These are phyloP conservation scores for Xerocomus minutiporus DNA, from an alignment of 1,284 basidiomycete species.

Conservation along the genomic window DNA sequence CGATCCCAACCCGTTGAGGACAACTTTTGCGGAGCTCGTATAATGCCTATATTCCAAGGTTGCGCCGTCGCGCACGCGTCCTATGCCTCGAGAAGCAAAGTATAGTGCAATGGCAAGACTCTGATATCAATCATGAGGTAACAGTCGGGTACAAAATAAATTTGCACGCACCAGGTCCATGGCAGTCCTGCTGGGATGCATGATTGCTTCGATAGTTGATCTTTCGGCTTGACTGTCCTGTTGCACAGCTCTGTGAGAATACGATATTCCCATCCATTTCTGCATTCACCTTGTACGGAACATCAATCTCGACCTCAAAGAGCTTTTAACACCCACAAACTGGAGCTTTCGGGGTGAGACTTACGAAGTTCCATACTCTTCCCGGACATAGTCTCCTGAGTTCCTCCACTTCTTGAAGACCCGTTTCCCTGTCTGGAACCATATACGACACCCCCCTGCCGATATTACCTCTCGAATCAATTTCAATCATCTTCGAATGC, in stretches of 20 bases:
- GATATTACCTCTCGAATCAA: neutral
- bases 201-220: conserved; percentile 61
- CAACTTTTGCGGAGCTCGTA: conserved; percentile 71
- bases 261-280: neutral
- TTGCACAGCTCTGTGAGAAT: conserved; percentile 6
- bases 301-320: conserved; percentile 73
- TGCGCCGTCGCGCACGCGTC: conserved; percentile 42
- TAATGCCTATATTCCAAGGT: conserved; percentile 47
- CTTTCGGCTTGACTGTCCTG: conserved; percentile 66
- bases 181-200: conserved; percentile 79
- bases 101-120: conserved; percentile 89
- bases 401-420: conserved; percentile 73
- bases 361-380: conserved; percentile 85
- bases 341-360: conserved; percentile 20
- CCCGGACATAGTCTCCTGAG: conserved; percentile 66
- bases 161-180: conserved; percentile 79
- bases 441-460: conserved; percentile 37
- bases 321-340: conserved; percentile 1
- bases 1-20: conserved; percentile 90
- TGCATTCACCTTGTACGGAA: conserved; percentile 68
- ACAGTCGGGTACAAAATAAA: neutral
- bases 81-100: conserved; percentile 83
- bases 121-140: conserved; percentile 37
- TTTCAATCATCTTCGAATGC: conserved; percentile 14
- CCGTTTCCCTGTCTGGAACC: conserved; percentile 88